phyloP scores from a whole-genome alignment of 345 rosid species.

The Garcia nutans region DNA sequence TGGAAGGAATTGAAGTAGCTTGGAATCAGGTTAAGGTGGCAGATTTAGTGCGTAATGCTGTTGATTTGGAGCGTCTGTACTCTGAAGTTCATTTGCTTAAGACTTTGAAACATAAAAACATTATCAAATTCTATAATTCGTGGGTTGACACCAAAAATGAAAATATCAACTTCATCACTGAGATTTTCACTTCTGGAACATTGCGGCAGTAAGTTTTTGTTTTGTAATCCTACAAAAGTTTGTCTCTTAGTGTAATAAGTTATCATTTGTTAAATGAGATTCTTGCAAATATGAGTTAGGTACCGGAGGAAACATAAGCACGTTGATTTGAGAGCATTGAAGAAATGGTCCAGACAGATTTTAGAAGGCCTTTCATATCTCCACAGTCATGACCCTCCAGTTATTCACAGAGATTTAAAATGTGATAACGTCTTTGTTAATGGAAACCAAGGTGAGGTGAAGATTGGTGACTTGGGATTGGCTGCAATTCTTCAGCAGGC shows the following conservation, averaged over 20 bases:
- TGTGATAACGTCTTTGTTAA: conserved; percentile 41
- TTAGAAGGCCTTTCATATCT: conserved; percentile 38
- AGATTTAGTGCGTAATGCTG: conserved; percentile 23
- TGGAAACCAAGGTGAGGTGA: conserved; percentile 41
- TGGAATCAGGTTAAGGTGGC: conserved; percentile 38
- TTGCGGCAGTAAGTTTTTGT: conserved; percentile 33
- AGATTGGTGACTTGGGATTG: conserved; percentile 39
- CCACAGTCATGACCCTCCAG: conserved; percentile 40
- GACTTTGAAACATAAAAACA: conserved; percentile 33
- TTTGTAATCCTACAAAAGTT: neutral
- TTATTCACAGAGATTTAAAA: conserved; percentile 36
- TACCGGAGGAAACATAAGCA: conserved; percentile 37
- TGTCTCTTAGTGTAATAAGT: neutral
- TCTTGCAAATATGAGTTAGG: conserved; percentile 13
- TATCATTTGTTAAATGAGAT: neutral
- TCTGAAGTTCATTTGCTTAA: conserved; percentile 33
- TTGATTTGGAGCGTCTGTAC: conserved; percentile 28
- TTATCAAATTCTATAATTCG: conserved; percentile 33
- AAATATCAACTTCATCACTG: conserved; percentile 39
- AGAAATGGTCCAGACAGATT: conserved; percentile 40
- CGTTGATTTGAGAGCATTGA: conserved; percentile 37
- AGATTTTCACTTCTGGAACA: conserved; percentile 39
- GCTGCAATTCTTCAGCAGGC: conserved; percentile 41
- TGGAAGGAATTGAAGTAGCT: conserved; percentile 40
- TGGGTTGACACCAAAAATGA: conserved; percentile 35